phyloP scores from a whole-genome alignment of 2,329 filamentous ascomycete genomes.

The Fusarium tupiense region DNA sequence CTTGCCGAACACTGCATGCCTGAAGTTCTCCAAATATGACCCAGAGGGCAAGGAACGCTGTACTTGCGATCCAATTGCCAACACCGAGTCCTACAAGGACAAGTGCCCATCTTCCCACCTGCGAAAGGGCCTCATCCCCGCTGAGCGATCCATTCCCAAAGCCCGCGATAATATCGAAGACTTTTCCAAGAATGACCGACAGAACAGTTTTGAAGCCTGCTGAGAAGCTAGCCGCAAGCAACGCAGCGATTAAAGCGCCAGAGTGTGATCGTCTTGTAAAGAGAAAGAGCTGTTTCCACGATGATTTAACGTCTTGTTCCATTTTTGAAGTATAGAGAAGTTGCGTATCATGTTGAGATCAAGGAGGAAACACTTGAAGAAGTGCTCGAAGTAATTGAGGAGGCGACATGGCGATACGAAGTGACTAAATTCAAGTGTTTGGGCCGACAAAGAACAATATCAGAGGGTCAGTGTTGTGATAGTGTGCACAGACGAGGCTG shows the following conservation, averaged over 20 bases:
- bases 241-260: slow-evolving; percentile 61
- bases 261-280: slow-evolving; percentile 75
- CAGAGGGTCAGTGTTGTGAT: slow-evolving; percentile 6
- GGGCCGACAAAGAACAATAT: slow-evolving; percentile 39
- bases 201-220: slow-evolving; percentile 72
- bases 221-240: slow-evolving; percentile 65
- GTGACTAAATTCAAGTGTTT: not conserved
- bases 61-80: slow-evolving; percentile 73
- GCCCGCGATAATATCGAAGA: slow-evolving; percentile 77
- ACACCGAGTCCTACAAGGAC: slow-evolving; percentile 71
- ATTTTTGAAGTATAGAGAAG: slow-evolving; percentile 5
- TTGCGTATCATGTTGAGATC: not conserved
- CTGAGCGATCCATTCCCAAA: slow-evolving; percentile 67
- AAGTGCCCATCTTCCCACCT: slow-evolving; percentile 68
- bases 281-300: slow-evolving; percentile 68
- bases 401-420: not conserved
- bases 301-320: slow-evolving; percentile 35
- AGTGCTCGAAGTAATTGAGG: not conserved
- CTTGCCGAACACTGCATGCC: slow-evolving; percentile 70
- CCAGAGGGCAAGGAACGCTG: slow-evolving; percentile 75
- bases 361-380: not conserved
- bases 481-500: slow-evolving; percentile 31
- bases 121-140: slow-evolving; percentile 60
- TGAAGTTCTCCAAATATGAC: slow-evolving; percentile 84
- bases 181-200: slow-evolving; percentile 75